Evolutionary conservation across 805 yeast species (phyloP).

Genomic region (Wickerhamiella allomyrinae): DNA sequence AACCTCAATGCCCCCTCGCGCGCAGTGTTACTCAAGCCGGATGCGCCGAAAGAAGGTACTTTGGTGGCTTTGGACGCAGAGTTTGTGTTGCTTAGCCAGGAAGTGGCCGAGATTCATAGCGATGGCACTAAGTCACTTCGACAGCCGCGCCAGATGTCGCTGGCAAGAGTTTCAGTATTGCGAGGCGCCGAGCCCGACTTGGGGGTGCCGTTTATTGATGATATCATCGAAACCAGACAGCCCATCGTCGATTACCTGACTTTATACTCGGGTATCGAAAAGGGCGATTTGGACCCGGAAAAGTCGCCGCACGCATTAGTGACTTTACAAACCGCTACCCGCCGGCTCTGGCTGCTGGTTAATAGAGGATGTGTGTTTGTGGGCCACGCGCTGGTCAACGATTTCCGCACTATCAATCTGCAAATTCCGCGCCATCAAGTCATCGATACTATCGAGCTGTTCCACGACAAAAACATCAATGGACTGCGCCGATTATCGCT

Average conservation of each 20-base stretch:
- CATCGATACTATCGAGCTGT: conserved; percentile 75
- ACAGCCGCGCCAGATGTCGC: conserved; percentile 57
- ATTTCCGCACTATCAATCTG: conserved; percentile 83
- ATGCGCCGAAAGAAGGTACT: conserved; percentile 58
- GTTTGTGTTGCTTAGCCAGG: conserved; percentile 71
- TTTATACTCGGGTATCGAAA: conserved; percentile 82
- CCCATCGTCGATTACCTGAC: conserved; percentile 74
- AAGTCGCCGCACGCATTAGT: conserved; percentile 57
- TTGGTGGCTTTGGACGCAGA: conserved; percentile 93
- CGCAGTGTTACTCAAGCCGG: conserved; percentile 57
- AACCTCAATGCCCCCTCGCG: conserved; percentile 41
- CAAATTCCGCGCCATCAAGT: conserved; percentile 78
- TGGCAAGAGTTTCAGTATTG: conserved; percentile 81
- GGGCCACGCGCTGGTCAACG: conserved; percentile 87
- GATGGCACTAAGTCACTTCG: conserved; percentile 57
- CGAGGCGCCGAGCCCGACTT: conserved; percentile 46
- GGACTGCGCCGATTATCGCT: conserved; percentile 63
- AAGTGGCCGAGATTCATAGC: conserved; percentile 60
- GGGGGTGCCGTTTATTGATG: conserved; percentile 71
- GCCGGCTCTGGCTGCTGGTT: conserved; percentile 78
- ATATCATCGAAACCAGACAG: conserved; percentile 62
- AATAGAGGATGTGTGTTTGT: conserved; percentile 85
- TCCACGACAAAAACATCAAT: conserved; percentile 48
- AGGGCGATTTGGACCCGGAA: conserved; percentile 70
- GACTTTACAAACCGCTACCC: conserved; percentile 65